phyloP scores from a whole-genome alignment of 2,329 filamentous ascomycete species.

The Chaetomiaceae sp. region DNA sequence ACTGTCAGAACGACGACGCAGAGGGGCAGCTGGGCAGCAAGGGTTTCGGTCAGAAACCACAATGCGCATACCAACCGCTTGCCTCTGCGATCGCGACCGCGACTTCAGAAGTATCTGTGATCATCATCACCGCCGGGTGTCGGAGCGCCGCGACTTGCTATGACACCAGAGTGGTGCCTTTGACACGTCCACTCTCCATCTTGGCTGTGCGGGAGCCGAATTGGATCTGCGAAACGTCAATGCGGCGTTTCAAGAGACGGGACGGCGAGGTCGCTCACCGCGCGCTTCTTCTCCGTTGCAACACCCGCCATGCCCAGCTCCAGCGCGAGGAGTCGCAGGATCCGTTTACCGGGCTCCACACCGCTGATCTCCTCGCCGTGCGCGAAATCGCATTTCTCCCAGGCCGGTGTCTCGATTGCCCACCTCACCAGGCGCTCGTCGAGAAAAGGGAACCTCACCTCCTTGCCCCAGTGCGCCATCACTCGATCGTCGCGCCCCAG shows the following conservation, averaged over 20 bases:
- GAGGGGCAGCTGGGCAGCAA: slow-evolving; percentile 25
- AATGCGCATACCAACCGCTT: slow-evolving; percentile 21
- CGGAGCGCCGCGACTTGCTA: background rate
- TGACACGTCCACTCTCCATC: slow-evolving; percentile 65
- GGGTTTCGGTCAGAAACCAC: slow-evolving; percentile 49
- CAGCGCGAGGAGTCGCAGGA: slow-evolving; percentile 70
- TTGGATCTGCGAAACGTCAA: slow-evolving; percentile 53
- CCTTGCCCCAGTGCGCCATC: slow-evolving; percentile 81
- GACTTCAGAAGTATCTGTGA: slow-evolving; percentile 72
- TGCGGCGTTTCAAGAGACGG: background rate
- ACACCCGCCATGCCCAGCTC: slow-evolving; percentile 65
- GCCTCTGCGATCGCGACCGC: slow-evolving; percentile 24
- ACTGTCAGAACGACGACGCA: slow-evolving; percentile 24
- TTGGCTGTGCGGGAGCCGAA: slow-evolving; percentile 79
- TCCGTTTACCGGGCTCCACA: slow-evolving; percentile 73
- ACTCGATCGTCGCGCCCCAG: slow-evolving; percentile 89
- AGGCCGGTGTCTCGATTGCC: slow-evolving; percentile 67
- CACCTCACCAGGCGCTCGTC: slow-evolving; percentile 82
- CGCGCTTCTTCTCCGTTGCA: slow-evolving; percentile 85
- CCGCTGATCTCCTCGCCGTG: slow-evolving; percentile 29
- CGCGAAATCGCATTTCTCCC: slow-evolving; percentile 86
- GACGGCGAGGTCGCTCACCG: slow-evolving; percentile 47
- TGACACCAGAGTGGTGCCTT: slow-evolving; percentile 58
- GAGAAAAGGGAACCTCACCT: slow-evolving; percentile 84
- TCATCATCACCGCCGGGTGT: slow-evolving; percentile 56